Conservation (phyloP, 2,329 filamentous ascomycete genomes). For the Alternaria burnsii region DNA sequence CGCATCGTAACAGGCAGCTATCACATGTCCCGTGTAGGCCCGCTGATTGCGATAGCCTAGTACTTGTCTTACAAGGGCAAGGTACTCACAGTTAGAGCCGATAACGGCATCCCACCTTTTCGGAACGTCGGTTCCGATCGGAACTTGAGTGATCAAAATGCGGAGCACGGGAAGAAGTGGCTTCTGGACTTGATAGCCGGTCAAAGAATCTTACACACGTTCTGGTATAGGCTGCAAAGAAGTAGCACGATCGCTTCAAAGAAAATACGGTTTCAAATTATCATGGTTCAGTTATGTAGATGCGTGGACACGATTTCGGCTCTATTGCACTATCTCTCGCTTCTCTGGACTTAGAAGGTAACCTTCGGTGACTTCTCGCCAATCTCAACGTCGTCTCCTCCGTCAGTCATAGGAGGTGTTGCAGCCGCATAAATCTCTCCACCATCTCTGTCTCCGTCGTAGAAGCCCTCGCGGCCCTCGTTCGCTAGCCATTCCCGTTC, state of each 20-base stretch:
- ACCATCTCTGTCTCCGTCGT: conserved; percentile 36
- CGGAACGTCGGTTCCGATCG: conserved; percentile 5
- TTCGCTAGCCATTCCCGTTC: conserved; percentile 37
- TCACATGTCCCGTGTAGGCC: neutral
- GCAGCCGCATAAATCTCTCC: conserved; percentile 20
- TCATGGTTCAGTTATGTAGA: neutral
- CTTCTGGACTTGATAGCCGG: neutral
- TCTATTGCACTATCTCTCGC: neutral
- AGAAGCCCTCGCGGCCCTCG: conserved; percentile 40
- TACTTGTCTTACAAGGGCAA: conserved; percentile 6
- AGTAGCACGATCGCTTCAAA: neutral
- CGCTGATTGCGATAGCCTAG: conserved; percentile 2
- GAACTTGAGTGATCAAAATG: neutral
- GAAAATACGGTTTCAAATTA: neutral
- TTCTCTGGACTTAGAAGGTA: conserved; percentile 1
- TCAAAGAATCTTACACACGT: neutral
- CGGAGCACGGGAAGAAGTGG: neutral
- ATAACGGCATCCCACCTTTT: conserved; percentile 10
- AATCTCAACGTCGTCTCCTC: conserved; percentile 18
- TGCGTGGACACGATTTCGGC: neutral
- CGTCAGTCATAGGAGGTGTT: conserved; percentile 24
- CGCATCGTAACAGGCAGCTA: conserved; percentile 2
- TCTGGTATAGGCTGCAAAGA: neutral
- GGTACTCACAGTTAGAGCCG: conserved; percentile 6
- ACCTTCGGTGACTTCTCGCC: conserved; percentile 21